Percentiles rank a stretch among this genome's conserved stretches.
These are phyloP conservation scores for Phycomyces nitens DNA, from an alignment of 192 early-diverging fungal genomes.

Conservation along the genomic window DNA sequence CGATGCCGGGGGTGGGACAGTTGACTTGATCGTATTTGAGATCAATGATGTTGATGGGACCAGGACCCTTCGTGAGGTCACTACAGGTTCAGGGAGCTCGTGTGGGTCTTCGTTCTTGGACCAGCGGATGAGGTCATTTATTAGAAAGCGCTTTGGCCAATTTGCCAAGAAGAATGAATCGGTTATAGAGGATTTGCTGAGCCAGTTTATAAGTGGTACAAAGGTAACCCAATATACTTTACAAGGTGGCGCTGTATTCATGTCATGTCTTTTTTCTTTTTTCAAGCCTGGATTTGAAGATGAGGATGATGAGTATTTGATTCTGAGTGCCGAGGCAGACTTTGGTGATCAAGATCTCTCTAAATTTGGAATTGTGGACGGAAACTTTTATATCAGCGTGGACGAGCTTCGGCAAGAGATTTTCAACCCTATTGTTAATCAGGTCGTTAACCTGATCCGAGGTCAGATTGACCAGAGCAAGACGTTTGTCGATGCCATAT, in stretches of 20 bases:
- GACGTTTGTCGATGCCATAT: constrained; percentile 29
- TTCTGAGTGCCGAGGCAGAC: constrained; percentile 35
- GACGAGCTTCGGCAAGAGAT: constrained; percentile 41
- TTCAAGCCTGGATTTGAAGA: constrained; percentile 44
- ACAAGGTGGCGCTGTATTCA: no score
- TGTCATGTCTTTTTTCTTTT: no score
- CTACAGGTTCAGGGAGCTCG: constrained; percentile 41
- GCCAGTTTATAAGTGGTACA: constrained; percentile 30
- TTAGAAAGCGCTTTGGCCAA: constrained; percentile 38
- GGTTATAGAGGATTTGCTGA: constrained; percentile 22
- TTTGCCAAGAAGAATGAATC: not conserved
- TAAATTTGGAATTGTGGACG: constrained; percentile 39
- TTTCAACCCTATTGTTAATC: constrained; percentile 43
- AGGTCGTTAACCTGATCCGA: constrained; percentile 36
- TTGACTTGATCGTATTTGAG: constrained; percentile 52
- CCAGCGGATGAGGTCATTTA: constrained; percentile 33
- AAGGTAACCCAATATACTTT: no score
- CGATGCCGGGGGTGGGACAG: constrained; percentile 52
- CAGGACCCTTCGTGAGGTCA: constrained; percentile 40
- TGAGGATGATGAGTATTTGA: constrained; percentile 44
- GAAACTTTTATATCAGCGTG: constrained; percentile 34
- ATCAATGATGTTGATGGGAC: constrained; percentile 22
- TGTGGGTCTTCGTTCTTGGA: constrained; percentile 49
- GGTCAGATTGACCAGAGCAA: constrained; percentile 28
- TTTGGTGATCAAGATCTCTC: constrained; percentile 31